Evolutionary conservation across 306 rosid species (phyloP), one percentile per base, ranked within the genome.

Genomic region (Begonia masoniana): DNA sequence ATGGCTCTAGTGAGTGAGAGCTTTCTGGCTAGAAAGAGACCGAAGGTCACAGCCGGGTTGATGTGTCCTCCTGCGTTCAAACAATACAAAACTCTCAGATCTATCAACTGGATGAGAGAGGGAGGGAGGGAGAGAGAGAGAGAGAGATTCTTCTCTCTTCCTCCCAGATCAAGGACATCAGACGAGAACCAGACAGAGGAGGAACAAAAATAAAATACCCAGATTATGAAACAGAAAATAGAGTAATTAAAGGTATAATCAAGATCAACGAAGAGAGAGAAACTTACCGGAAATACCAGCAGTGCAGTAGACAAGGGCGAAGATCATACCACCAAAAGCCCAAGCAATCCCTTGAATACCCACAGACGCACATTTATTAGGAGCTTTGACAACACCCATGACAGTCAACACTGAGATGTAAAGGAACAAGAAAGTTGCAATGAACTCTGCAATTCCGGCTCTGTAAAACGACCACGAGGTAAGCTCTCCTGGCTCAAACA

Each of bases 291-390:
- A 88, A 47, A 88, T 80, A 51, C 97, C 97, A 53, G 95, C 97
- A 10, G 97, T 88, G 59, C 95, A 84, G 80, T 88, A 84, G 8
- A 88, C 95, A 39, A 88, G 95, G 10, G 95, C 89, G 54, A 88
- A 88, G 53, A 88, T 88, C 93, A 82, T 82, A n/a, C 97, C 97
- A 60, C 97, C 97, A 72, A 88, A 88, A 57, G 97, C 84, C 97
- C 97, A 88, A 51, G 97, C 97, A 67, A 88, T 88, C 7, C 97
- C 97, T 49, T 84, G 97, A 61, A 78, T 64, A 42, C 97, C 95
- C 39, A 88, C 97, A 59, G 81, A 56, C 61, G 73, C 41, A 68
- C 97, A 88, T 71, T 66, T 82, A 49, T 6, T 16, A 0, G 71
- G 47, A 13, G 80, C 56, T 15, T 71, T 76, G 15, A 45, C 61